Base-by-base conservation (phyloP, 202 grass and related monocot genomes). In the Eragrostis tef region DNA sequence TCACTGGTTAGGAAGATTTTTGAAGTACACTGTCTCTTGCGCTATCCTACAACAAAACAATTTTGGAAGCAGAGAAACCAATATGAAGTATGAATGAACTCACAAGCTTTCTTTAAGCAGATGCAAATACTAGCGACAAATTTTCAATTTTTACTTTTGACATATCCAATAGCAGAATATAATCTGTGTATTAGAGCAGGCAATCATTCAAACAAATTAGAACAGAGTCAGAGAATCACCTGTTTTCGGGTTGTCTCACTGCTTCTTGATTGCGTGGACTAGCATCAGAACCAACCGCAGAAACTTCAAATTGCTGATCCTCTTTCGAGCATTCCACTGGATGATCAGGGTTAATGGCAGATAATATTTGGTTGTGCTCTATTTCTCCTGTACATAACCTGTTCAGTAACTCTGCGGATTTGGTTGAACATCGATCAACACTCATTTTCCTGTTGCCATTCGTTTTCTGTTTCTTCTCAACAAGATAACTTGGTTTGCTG, bases 401-500 rank as follows among this genome's bases (percentile, higher is more conserved):
- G 57, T 83, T 78, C 69, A 51, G 26, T 50, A 64, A 16, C 34
- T 83, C 58, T 17, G 6, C 27, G 9, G 51, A 50, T 69, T 73
- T 73, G 34, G 22, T 47, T 61, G 52, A 47, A 64, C 51, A 11
- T 42, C 50, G 60, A 70, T 75, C 68, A 31, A 24, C 59, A 3
- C 13, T 49, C 44, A 10, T 73, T 84, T 78, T 81, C 45, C 34
- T 57, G 44, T 74, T 78, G 6, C 17, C 50, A 4, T 12, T 73
- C 70, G 19, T 52, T 68, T 75, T 17, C 2, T 19, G 7, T 75
- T 87, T 70, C 53, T 71, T 63, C 39, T 45, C 64, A 61, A 34
- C 21, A 78, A 62, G 26, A 81, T 85, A 14, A 50, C 19, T 27
- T 42, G 25, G 11, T 81, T 41, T 71, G 9, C 22, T 54, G 1